phyloP scores from a whole-genome alignment of 441 rosid genomes.

The Raphanus hybrid region DNA sequence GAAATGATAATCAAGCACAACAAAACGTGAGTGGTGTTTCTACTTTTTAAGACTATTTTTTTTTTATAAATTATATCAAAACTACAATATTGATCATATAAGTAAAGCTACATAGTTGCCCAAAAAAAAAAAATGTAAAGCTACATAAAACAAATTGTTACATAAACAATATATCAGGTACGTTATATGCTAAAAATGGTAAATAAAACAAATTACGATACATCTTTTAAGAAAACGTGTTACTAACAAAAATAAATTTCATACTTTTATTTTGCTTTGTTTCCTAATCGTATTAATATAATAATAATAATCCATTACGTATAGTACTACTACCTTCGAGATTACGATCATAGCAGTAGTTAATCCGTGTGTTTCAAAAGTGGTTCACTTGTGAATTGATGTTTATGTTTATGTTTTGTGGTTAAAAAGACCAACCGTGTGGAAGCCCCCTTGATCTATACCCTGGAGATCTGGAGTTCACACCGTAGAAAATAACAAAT shows the following conservation, averaged over 20 bases:
- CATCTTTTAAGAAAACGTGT: not conserved
- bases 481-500: too few species aligned
- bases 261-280: too few species aligned
- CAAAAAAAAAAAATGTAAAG: too few species aligned
- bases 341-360: not conserved
- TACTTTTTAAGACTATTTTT: not conserved
- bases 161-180: not conserved
- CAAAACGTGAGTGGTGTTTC: conserved; percentile 24
- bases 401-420: not conserved
- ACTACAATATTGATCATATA: not conserved
- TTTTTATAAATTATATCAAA: too few species aligned
- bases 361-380: not conserved
- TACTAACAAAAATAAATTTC: not conserved
- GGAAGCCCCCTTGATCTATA: too few species aligned
- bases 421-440: not conserved
- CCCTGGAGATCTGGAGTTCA: too few species aligned
- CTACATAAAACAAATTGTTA: not conserved
- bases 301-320: not conserved
- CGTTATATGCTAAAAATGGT: not conserved
- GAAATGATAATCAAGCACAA: not conserved
- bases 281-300: too few species aligned
- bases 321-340: not conserved
- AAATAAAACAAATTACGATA: not conserved
- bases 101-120: too few species aligned
- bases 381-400: not conserved